These are phyloP conservation scores for Phyllachora maydis DNA, from an alignment of 2,329 filamentous ascomycete species.

Conservation along the genomic window DNA sequence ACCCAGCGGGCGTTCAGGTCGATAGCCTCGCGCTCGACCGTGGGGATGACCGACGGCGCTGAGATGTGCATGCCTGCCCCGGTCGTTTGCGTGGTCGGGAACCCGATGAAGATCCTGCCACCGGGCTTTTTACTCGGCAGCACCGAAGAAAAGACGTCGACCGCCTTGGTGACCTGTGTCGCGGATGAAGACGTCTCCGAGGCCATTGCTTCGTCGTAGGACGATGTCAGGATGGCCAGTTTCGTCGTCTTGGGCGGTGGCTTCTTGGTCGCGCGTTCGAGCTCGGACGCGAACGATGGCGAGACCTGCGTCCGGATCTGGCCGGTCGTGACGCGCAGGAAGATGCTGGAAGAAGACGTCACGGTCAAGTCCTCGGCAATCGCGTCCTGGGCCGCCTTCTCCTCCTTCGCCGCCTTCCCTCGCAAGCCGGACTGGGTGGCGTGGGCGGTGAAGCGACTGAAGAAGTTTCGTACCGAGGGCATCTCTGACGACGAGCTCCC, in stretches of 20 bases:
- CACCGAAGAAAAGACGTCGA: conserved; percentile 77
- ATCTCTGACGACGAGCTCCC: too few relatives aligned
- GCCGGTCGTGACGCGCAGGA: conserved; percentile 73
- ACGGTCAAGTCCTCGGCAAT: conserved; percentile 54
- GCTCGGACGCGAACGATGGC: conserved; percentile 55
- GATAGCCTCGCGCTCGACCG: conserved; percentile 90
- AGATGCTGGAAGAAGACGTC: conserved; percentile 57
- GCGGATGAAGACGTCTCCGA: conserved; percentile 32
- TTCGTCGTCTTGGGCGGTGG: conserved; percentile 76
- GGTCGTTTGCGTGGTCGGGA: conserved; percentile 93
- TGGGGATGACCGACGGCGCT: conserved; percentile 88
- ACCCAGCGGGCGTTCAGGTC: conserved; percentile 93
- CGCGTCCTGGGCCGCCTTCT: conserved; percentile 37
- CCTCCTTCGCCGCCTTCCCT: conserved; percentile 39
- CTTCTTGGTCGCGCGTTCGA: conserved; percentile 93
- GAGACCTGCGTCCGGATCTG: conserved; percentile 58
- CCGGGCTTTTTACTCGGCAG: conserved; percentile 64
- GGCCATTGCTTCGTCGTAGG: conserved; percentile 60
- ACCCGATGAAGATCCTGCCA: conserved; percentile 89
- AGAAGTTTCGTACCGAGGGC: conserved; percentile 57
- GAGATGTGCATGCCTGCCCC: conserved; percentile 87
- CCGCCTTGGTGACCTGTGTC: conserved; percentile 29
- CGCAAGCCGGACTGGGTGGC: conserved; percentile 27
- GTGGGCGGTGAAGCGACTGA: conserved; percentile 49
- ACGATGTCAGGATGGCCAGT: conserved; percentile 75